Conservation (phyloP, 345 rosid genomes). For the Clausena lansium region DNA sequence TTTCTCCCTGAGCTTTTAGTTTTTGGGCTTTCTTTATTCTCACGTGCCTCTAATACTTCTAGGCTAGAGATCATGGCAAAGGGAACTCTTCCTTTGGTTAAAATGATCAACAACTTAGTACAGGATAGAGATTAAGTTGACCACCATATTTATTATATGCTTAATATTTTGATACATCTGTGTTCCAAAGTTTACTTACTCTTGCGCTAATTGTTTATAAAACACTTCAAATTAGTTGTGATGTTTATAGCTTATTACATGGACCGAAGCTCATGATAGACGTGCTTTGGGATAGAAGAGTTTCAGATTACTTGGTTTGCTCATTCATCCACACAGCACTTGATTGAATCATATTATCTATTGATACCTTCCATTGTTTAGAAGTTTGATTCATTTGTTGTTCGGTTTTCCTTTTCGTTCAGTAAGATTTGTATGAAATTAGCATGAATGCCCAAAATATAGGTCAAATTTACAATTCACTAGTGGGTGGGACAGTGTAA, state of each 20-base stretch:
- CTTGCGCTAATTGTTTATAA: background rate
- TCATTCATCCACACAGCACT: background rate
- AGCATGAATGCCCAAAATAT: background rate
- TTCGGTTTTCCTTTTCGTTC: background rate
- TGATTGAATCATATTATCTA: background rate
- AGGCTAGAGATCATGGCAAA: slow-evolving; percentile 94
- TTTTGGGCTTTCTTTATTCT: slow-evolving; percentile 84
- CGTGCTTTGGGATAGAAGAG: background rate
- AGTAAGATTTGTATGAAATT: background rate
- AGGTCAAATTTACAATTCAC: background rate
- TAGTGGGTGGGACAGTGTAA: background rate
- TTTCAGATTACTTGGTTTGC: background rate
- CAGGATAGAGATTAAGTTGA: slow-evolving; percentile 63
- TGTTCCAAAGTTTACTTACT: background rate
- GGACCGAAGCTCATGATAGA: background rate
- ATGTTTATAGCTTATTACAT: background rate
- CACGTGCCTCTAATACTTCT: slow-evolving; percentile 83
- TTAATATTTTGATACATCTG: slow-evolving; percentile 13
- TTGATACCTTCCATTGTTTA: background rate
- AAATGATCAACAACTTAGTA: slow-evolving; percentile 78
- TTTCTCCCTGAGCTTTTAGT: slow-evolving; percentile 75
- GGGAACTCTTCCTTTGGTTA: slow-evolving; percentile 85
- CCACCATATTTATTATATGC: slow-evolving; percentile 10
- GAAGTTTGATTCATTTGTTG: background rate
- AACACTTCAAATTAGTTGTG: background rate